Conservation (phyloP, 2,329 filamentous ascomycete genomes). For the Ascochyta fabae region DNA sequence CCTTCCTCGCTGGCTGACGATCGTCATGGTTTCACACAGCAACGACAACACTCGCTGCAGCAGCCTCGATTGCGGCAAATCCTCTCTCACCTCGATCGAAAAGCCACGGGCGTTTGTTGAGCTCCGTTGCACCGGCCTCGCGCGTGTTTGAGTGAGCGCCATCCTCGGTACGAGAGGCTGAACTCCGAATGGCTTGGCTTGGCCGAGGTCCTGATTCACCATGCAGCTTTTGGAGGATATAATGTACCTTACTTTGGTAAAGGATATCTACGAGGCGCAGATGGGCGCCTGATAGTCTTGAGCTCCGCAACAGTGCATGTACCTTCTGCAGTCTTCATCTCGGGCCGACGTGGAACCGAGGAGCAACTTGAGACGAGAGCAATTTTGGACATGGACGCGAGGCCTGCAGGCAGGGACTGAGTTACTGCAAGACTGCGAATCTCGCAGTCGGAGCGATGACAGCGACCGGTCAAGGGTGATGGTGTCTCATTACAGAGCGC, state of each 20-base stretch:
- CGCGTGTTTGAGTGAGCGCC: conserved; percentile 2
- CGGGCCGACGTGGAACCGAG: not conserved
- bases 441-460: not conserved
- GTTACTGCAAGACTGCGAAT: not conserved
- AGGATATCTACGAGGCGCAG: not conserved
- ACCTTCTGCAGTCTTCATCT: not conserved
- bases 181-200: conserved; percentile 5
- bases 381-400: conserved; percentile 1
- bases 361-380: not conserved
- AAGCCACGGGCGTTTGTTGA: conserved; percentile 15
- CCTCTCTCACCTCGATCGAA: not conserved
- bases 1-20: not conserved
- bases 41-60: not conserved
- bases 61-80: not conserved
- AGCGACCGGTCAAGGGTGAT: not conserved
- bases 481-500: conserved; percentile 5
- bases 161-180: not conserved
- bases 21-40: not conserved
- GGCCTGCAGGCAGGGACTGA: not conserved
- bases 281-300: not conserved
- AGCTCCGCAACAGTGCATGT: not conserved
- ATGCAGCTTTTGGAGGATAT: not conserved
- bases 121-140: conserved; percentile 2
- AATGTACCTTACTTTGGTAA: not conserved
- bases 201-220: conserved; percentile 4